A percentile compares a stretch with the other conserved stretches of the same genome.
These are phyloP conservation scores for Solanum boliviense DNA, from an alignment of 257 asterid species.

Conservation along the genomic window DNA sequence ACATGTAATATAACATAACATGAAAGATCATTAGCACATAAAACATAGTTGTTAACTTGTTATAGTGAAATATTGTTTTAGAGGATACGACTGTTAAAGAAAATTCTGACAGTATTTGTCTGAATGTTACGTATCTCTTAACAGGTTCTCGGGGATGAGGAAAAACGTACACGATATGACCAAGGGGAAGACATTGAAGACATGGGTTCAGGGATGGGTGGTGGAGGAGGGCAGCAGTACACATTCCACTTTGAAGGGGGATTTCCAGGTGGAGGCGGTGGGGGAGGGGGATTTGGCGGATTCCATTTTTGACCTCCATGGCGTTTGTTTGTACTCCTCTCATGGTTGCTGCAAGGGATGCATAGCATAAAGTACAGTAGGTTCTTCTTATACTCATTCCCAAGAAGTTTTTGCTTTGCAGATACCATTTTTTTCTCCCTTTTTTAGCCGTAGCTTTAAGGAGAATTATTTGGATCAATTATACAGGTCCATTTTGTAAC, in stretches of 20 bases:
- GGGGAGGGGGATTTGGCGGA: conserved; percentile 47
- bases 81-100: background rate
- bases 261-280: conserved; percentile 39
- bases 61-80: background rate
- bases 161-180: conserved; percentile 73
- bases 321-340: background rate
- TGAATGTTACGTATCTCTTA: background rate
- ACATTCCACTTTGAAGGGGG: conserved; percentile 89
- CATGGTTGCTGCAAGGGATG: background rate
- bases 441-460: background rate
- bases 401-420: background rate
- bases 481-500: background rate
- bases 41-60: background rate
- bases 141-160: conserved; percentile 81
- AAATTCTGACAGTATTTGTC: background rate
- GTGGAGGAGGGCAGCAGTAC: conserved; percentile 54
- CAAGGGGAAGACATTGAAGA: conserved; percentile 80
- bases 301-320: conserved; percentile 41
- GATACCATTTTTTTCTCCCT: background rate
- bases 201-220: conserved; percentile 63
- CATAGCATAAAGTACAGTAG: background rate
- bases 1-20: background rate
- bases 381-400: background rate
- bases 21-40: background rate
- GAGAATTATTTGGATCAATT: background rate